Conservation (phyloP, 2,329 filamentous ascomycete species). For the Ophiostoma ips region DNA sequence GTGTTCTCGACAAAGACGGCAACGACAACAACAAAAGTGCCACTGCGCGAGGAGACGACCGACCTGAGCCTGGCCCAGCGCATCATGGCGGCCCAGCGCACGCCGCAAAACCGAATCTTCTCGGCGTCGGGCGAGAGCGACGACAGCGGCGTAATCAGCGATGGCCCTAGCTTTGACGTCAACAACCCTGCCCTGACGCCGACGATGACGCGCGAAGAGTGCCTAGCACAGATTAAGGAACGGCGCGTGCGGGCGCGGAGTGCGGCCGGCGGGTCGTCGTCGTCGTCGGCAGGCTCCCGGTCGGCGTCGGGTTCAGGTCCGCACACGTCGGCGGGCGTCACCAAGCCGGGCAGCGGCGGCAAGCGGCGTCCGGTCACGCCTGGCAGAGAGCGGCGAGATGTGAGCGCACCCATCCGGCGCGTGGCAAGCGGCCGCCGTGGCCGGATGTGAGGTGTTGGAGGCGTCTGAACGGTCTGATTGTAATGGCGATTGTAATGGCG, state of each 20-base stretch:
- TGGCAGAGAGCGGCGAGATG: conserved; percentile 11
- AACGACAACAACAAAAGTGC: conserved; percentile 37
- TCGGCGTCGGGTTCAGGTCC: neutral
- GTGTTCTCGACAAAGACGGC: conserved; percentile 34
- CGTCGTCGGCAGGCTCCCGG: conserved; percentile 1
- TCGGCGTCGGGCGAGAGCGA: conserved; percentile 1
- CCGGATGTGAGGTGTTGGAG: neutral
- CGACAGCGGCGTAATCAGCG: neutral
- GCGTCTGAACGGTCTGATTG: neutral
- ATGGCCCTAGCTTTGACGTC: conserved; percentile 33
- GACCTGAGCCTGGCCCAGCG: conserved; percentile 31
- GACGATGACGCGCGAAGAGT: conserved; percentile 59
- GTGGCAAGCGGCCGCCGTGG: conserved; percentile 9
- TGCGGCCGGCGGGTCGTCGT: conserved; percentile 22
- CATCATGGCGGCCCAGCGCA: conserved; percentile 26
- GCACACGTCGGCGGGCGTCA: neutral
- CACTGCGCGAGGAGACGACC: conserved; percentile 32
- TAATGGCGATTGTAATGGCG: neutral
- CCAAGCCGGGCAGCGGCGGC: neutral
- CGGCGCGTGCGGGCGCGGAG: conserved; percentile 57
- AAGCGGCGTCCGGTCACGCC: conserved; percentile 11
- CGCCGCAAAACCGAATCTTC: conserved; percentile 23
- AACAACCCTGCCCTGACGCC: conserved; percentile 46
- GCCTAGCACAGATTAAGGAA: conserved; percentile 61
- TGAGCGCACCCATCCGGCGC: conserved; percentile 13